These are phyloP conservation scores for Ambispora gerdemannii DNA, from an alignment of 192 early-diverging fungal genomes.

Conservation along the genomic window DNA sequence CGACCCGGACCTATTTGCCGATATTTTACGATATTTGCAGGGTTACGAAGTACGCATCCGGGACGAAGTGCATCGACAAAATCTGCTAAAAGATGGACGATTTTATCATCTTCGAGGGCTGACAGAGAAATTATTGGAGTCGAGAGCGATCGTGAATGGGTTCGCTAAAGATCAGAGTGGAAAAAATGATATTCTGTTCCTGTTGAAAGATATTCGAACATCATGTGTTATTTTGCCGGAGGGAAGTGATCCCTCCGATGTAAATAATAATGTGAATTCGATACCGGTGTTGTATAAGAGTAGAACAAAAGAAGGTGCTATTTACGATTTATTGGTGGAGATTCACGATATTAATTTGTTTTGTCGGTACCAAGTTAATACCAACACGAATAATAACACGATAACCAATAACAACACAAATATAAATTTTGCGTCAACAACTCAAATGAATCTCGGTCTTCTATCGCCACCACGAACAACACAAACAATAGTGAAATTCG, in stretches of 20 bases:
- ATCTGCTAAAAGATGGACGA: conserved; percentile 52
- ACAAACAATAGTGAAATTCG: no score
- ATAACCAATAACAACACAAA: background rate
- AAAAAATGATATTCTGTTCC: conserved; percentile 37
- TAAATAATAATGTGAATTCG: background rate
- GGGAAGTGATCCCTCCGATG: background rate
- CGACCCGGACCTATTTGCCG: conserved; percentile 53
- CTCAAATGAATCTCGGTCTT: background rate
- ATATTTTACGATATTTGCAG: conserved; percentile 51
- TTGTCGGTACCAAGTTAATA: conserved; percentile 4
- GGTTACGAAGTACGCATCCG: conserved; percentile 55
- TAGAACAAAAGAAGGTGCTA: conserved; percentile 17
- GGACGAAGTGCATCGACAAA: conserved; percentile 52
- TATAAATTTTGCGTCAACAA: background rate
- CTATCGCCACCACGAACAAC: background rate
- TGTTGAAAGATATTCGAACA: conserved; percentile 40
- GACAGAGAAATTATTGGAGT: conserved; percentile 39
- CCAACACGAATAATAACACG: background rate
- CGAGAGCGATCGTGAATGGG: conserved; percentile 37
- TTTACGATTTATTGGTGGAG: conserved; percentile 25
- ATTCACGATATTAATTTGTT: conserved; percentile 13
- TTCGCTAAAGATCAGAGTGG: conserved; percentile 32
- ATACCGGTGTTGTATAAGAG: conserved; percentile 22
- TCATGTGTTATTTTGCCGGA: conserved; percentile 14
- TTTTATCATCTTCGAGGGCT: conserved; percentile 35